A percentile compares a stretch with the other conserved stretches of the same genome.
These are phyloP conservation scores for Teunomyces panamensis DNA, from an alignment of 805 yeast species.

Conservation along the genomic window DNA sequence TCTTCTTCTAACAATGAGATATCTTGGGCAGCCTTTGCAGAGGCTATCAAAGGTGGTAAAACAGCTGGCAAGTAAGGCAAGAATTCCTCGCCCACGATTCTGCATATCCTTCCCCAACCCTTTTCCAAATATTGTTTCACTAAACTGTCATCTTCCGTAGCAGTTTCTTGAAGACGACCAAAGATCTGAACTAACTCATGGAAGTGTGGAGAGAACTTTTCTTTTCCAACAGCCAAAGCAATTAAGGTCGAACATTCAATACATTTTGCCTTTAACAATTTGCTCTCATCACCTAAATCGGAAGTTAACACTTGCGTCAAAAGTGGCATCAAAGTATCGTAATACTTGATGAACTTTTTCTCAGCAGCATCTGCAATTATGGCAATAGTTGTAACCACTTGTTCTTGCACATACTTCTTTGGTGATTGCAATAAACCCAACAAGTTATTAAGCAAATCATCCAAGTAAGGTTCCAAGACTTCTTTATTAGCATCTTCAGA, in stretches of 20 bases:
- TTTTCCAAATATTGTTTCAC: conserved; percentile 83
- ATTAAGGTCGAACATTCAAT: conserved; percentile 94
- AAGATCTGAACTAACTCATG: conserved; percentile 70
- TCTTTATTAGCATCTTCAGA: conserved; percentile 89
- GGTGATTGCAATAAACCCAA: conserved; percentile 78
- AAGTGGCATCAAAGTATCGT: conserved; percentile 91
- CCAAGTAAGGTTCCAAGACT: conserved; percentile 88
- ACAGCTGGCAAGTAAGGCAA: conserved; percentile 80
- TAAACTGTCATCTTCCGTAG: conserved; percentile 75
- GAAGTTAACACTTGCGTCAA: conserved; percentile 73
- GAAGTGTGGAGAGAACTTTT: conserved; percentile 74
- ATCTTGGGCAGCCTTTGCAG: conserved; percentile 89
- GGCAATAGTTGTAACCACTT: conserved; percentile 93
- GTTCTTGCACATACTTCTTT: conserved; percentile 93
- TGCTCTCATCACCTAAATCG: conserved; percentile 74
- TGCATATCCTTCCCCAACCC: conserved; percentile 94
- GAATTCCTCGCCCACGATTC: conserved; percentile 80
- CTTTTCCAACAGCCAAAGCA: conserved; percentile 93
- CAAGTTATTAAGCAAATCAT: conserved; percentile 69
- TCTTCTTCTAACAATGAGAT: conserved; percentile 86
- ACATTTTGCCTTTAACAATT: conserved; percentile 84
- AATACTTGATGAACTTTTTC: conserved; percentile 81
- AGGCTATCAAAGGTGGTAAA: conserved; percentile 80
- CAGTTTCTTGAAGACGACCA: conserved; percentile 63
- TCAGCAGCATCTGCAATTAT: conserved; percentile 97